Evolutionary conservation across 1,284 basidiomycete genomes (phyloP).

Genomic region (Marasmius oreades): DNA sequence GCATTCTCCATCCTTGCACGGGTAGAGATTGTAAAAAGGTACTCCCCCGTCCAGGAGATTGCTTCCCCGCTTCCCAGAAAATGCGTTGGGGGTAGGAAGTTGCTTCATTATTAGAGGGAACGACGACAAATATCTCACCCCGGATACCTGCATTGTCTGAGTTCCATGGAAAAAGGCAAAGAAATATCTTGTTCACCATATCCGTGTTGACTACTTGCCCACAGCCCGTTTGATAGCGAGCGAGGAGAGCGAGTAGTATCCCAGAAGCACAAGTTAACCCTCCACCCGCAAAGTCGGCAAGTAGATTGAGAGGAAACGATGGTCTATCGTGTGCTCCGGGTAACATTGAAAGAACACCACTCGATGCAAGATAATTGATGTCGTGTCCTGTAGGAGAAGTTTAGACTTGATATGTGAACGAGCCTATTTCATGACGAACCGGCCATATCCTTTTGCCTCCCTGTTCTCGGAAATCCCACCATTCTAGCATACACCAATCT

Average conservation of each 20-base stretch:
- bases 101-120: conserved; percentile 61
- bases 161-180: background rate
- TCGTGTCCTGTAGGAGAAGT: conserved; percentile 59
- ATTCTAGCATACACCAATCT: conserved; percentile 64
- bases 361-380: conserved; percentile 83
- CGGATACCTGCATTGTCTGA: conserved; percentile 58
- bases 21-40: conserved; percentile 77
- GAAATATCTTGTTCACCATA: conserved; percentile 49
- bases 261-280: conserved; percentile 72
- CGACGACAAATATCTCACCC: conserved; percentile 71
- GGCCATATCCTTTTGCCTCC: conserved; percentile 65
- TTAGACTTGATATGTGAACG: background rate
- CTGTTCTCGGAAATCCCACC: conserved; percentile 62
- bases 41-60: conserved; percentile 76
- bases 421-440: conserved; percentile 35
- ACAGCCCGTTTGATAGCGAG: conserved; percentile 56
- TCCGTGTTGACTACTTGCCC: conserved; percentile 78
- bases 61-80: conserved; percentile 47
- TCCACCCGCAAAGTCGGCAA: conserved; percentile 84
- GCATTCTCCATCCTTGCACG: conserved; percentile 68
- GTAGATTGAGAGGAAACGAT: conserved; percentile 69
- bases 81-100: conserved; percentile 32
- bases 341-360: conserved; percentile 77
- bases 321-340: conserved; percentile 64
- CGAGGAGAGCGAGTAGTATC: conserved; percentile 72